A percentile compares a stretch with the other conserved stretches of the same genome.
phyloP scores from a whole-genome alignment of 768 basidiomycete species.

The Pulveroboletus frians region DNA sequence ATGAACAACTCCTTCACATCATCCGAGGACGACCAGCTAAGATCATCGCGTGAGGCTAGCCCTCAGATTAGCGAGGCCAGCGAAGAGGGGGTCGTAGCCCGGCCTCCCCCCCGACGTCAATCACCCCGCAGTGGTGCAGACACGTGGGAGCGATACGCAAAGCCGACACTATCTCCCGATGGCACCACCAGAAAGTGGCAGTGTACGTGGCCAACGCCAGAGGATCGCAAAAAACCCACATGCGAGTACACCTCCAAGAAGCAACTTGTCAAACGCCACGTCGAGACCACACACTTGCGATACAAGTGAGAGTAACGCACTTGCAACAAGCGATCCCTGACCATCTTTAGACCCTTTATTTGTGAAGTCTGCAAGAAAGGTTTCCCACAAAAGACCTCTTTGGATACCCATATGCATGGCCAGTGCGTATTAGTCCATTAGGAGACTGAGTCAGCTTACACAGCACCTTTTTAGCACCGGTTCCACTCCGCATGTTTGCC shows the following conservation, averaged over 20 bases:
- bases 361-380: slow-evolving; percentile 50
- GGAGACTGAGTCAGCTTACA: slow-evolving; percentile 8
- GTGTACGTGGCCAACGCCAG: slow-evolving; percentile 38
- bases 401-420: slow-evolving; percentile 53
- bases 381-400: slow-evolving; percentile 56
- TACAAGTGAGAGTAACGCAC: slow-evolving; percentile 43
- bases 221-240: slow-evolving; percentile 27
- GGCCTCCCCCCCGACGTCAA: slow-evolving; percentile 17
- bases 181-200: slow-evolving; percentile 35
- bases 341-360: slow-evolving; percentile 40
- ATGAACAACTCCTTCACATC: slow-evolving; percentile 17
- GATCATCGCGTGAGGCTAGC: slow-evolving; percentile 28
- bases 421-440: slow-evolving; percentile 34
- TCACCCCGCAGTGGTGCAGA: slow-evolving; percentile 28
- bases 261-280: slow-evolving; percentile 65
- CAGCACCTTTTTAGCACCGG: slow-evolving; percentile 43
- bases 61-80: slow-evolving; percentile 30
- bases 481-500: slow-evolving; percentile 49
- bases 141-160: slow-evolving; percentile 32
- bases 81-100: slow-evolving; percentile 17
- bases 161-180: slow-evolving; percentile 30
- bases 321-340: slow-evolving; percentile 13
- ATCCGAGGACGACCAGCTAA: slow-evolving; percentile 28
- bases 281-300: slow-evolving; percentile 57
- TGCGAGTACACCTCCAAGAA: slow-evolving; percentile 50